Conservation (phyloP, 305 asterid species). For the Fraxinus albicans region DNA sequence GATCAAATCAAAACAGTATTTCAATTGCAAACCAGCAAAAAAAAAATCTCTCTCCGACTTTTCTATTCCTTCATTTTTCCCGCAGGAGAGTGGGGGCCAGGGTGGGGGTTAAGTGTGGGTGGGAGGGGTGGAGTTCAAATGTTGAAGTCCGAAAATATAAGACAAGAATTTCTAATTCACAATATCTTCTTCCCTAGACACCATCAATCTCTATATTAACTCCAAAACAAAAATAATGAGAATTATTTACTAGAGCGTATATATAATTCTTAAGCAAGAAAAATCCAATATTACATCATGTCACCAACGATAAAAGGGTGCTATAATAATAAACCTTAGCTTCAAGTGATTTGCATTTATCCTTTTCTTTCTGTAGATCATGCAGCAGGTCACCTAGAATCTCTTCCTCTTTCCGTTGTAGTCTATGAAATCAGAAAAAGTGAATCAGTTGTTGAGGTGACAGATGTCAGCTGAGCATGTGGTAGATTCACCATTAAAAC, state of each 20-base stretch:
- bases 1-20: constrained; percentile 25
- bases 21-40: constrained; percentile 5
- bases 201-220: neutral
- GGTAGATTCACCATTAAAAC: constrained; percentile 18
- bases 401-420: constrained; percentile 65
- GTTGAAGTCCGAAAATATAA: neutral
- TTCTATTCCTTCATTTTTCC: neutral
- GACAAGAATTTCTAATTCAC: neutral
- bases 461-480: neutral
- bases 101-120: neutral
- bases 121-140: neutral
- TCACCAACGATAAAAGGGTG: constrained; percentile 4
- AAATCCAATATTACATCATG: neutral
- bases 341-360: constrained; percentile 62
- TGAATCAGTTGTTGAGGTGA: neutral
- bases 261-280: neutral
- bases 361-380: constrained; percentile 68
- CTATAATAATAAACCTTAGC: constrained; percentile 53
- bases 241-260: neutral
- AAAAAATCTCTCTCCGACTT: neutral
- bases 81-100: neutral
- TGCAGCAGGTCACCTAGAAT: constrained; percentile 69
- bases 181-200: neutral
- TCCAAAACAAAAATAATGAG: neutral
- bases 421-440: constrained; percentile 42